A percentile compares a stretch with the other conserved stretches of the same genome.
These are phyloP conservation scores for Cryoendolithus antarcticus DNA, from an alignment of 2,329 filamentous ascomycete genomes.

Conservation along the genomic window DNA sequence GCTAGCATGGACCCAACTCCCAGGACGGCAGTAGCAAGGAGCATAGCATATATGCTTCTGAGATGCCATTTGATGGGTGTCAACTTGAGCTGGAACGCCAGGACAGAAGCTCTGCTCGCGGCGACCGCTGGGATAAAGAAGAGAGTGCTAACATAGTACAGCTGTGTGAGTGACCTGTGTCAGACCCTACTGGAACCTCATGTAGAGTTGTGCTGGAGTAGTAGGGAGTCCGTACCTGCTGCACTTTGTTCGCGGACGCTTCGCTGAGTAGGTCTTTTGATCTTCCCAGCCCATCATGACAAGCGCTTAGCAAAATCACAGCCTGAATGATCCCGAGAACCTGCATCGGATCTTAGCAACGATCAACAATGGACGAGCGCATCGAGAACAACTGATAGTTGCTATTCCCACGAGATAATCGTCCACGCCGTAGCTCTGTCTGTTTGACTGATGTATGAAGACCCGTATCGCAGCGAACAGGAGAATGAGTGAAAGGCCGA, in stretches of 20 bases:
- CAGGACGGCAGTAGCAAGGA: constrained; percentile 6
- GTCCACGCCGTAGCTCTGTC: constrained; percentile 5
- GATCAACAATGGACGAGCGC: not conserved
- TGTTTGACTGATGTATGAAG: constrained; percentile 5
- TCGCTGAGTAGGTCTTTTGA: constrained; percentile 5
- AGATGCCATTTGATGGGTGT: constrained; percentile 6
- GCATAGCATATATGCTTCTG: constrained; percentile 2
- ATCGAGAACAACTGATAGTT: not conserved
- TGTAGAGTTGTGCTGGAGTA: too few species aligned
- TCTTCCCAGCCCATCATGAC: constrained; percentile 9
- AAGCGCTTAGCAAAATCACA: constrained; percentile 8
- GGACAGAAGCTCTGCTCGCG: constrained; percentile 5
- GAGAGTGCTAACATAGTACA: constrained; percentile 8
- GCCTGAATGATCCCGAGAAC: constrained; percentile 8
- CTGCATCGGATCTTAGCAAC: not conserved
- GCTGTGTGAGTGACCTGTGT: too few species aligned
- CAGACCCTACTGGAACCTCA: too few species aligned
- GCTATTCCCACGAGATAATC: constrained; percentile 4
- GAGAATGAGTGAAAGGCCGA: constrained; percentile 5
- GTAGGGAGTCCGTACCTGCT: too few species aligned
- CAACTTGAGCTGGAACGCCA: constrained; percentile 7
- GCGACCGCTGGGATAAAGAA: constrained; percentile 6
- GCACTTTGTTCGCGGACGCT: too few species aligned
- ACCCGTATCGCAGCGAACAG: constrained; percentile 6
- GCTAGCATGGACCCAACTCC: constrained; percentile 7